Base-by-base conservation (phyloP, 75 land plant species). In the Ceratopteris richardii region DNA sequence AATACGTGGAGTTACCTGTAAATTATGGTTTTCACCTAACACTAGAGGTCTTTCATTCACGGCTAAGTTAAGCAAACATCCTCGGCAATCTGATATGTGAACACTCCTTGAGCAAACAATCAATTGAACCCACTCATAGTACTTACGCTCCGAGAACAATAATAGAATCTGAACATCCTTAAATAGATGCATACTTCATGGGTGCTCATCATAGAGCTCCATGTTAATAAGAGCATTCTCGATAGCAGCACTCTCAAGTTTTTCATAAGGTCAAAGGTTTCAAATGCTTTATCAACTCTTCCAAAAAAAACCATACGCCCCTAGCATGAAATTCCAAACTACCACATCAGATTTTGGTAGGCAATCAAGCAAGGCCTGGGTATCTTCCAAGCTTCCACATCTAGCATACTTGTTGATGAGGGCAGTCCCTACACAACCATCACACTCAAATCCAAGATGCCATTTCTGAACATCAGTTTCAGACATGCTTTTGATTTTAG, bases 351-450 rank as follows among this genome's bases (percentile, higher is more conserved):
- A 70, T 5, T 60, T 60, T n/a, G 24, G 20, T 74, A 75, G 75
- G 53, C 61, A 51, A 54, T 82, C 77, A 48, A 82, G 78, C 63
- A 79, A 29, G 9, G 17, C 31, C 1, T 42, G 59, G 5, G 83
- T 80, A 61, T 27, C 33, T 2, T 43, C 31, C 58, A 75, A 17
- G 26, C 51, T 22, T 4, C 79, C 76, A 53, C 70, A 77, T 11
- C 20, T 56, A 1, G 56, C 60, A 66, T 84, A 84, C 72, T 81
- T 64, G 30, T 75, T 57, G 59, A 84, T 64, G 53, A 84, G 50
- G 31, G 78, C 57, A 62, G 69, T 81, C 0, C 44, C 31, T 0
- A 83, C 76, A 60, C 56, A 77, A 24, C 69, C 52, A 63, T 77
- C 64, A 9, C 58, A 54, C 0, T 17, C 33, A 56, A 75, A 63